Base-by-base conservation (phyloP, 768 basidiomycete species). In the Leccinum barrowsii region DNA sequence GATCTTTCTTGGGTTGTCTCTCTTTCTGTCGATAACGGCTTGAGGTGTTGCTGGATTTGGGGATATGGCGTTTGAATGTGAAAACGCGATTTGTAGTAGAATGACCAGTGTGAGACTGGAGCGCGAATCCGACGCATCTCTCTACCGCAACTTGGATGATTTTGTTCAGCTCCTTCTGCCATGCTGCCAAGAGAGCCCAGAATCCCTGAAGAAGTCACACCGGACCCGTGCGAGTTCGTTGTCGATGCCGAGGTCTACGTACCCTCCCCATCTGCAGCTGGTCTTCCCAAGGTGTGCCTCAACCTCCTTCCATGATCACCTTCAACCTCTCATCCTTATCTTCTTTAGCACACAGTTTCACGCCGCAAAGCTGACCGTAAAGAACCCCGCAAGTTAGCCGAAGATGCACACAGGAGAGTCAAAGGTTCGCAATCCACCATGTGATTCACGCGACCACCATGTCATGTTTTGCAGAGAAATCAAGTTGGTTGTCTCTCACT, bases 401-500 rank as follows among this genome's bases (percentile, higher is more conserved):
- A 84, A 35, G 79, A 82, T 52, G 74, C 58, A 50, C 72, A 71
- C 60, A 76, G 73, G 72, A 89, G 80, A 70, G 68, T 87, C 64
- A 88, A 83, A 79, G 87, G 89, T 86, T 51, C 48, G 68, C 61
- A 61, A 56, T 24, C 19, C 53, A 56, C 47, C 48, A 46, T 54
- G 28, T 24, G 5, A 37, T 5, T 21, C 24, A 28, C 32, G 19
- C 8, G n/a, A 35, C 50, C 46, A 22, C 60, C 59, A 28, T 65
- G 26, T 35, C 42, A 47, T 28, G 47, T 28, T 34, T 11, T 37
- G 6, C 66, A 91, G 89, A 92, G 66, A 89, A 86, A 73, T 77
- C 85, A 19, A 89, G 83, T 65, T 90, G 88, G 88, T 79, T 88
- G 47, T 78, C 79, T 13, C 77, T 89, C 17, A 72, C 82, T 42